A percentile compares a stretch with the other conserved stretches of the same genome.
Conservation (phyloP, 2,329 filamentous ascomycete genomes). For the Aureobasidium sp. region DNA sequence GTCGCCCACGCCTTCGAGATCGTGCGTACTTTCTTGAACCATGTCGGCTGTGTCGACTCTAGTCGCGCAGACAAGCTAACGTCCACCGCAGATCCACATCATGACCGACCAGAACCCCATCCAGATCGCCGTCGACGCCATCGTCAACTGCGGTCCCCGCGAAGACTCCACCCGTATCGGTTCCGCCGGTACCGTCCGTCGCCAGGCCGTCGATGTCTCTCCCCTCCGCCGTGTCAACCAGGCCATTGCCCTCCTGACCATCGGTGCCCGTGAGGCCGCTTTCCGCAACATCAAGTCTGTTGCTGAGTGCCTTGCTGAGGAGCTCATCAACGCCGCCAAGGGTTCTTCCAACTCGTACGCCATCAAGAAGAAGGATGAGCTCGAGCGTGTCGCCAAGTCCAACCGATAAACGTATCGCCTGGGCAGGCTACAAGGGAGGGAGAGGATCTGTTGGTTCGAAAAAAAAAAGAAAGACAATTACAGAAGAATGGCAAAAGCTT, state of each 20-base stretch:
- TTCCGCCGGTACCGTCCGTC: conserved; percentile 98
- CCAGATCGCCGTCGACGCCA: conserved; percentile 98
- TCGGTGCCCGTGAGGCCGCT: conserved; percentile 94
- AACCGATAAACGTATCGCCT: conserved; percentile 75
- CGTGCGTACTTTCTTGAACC: conserved; percentile 41
- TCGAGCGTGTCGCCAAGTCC: conserved; percentile 99
- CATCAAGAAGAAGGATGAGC: conserved; percentile 99
- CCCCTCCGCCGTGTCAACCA: conserved; percentile 99
- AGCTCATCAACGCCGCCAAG: conserved; percentile 99
- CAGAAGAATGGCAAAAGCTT: conserved; percentile 2
- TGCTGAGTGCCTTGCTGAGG: conserved; percentile 98
- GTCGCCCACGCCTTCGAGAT: conserved; percentile 99
- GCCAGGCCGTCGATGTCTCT: conserved; percentile 99
- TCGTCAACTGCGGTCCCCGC: conserved; percentile 99
- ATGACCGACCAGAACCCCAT: conserved; percentile 99
- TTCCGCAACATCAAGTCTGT: conserved; percentile 99
- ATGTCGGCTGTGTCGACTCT: not conserved
- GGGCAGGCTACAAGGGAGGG: not conserved
- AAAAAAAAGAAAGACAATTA: not conserved
- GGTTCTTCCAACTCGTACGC: conserved; percentile 99
- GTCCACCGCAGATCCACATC: conserved; percentile 76
- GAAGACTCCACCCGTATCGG: conserved; percentile 99
- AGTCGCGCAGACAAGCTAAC: not conserved
- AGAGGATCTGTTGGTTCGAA: conserved; percentile 7
- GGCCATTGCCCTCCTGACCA: conserved; percentile 97